Conservation (phyloP, 331 rosid genomes). For the Phaseolus coccineus region DNA sequence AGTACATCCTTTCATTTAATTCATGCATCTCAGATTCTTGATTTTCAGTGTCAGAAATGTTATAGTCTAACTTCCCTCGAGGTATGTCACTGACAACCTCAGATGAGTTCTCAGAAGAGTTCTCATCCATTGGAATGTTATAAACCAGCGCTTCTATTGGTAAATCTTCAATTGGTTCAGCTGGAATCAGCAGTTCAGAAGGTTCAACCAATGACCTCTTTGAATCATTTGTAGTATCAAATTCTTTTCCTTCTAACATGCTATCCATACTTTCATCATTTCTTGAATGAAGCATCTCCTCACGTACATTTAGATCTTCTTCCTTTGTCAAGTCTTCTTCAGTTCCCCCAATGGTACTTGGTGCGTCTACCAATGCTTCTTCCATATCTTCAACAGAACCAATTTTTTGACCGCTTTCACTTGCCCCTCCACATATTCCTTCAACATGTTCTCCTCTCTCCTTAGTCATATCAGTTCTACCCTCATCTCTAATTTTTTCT, state of each 20-base stretch:
- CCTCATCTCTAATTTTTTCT: constrained; percentile 60
- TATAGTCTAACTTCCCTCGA: constrained; percentile 16
- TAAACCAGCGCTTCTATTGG: neutral
- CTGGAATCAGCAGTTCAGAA: constrained; percentile 27
- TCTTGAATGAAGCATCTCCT: constrained; percentile 34
- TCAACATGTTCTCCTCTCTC: constrained; percentile 24
- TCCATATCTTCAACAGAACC: constrained; percentile 31
- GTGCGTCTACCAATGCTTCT: constrained; percentile 10
- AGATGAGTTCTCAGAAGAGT: constrained; percentile 34
- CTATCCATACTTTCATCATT: constrained; percentile 14
- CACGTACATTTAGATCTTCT: constrained; percentile 14
- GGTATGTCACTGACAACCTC: neutral
- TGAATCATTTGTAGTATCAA: neutral
- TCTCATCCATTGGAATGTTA: constrained; percentile 20
- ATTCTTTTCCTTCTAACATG: constrained; percentile 35
- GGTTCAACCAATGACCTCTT: constrained; percentile 41
- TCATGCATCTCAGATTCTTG: constrained; percentile 31
- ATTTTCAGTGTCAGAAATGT: constrained; percentile 16
- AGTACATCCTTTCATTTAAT: constrained; percentile 13
- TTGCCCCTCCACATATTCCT: constrained; percentile 23
- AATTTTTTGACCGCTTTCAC: constrained; percentile 21
- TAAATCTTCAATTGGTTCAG: constrained; percentile 32
- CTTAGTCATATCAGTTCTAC: constrained; percentile 34
- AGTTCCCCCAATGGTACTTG: neutral
- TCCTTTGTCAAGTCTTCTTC: constrained; percentile 3